Evolutionary conservation across 805 yeast species (phyloP), one percentile per base, ranked within the genome.

Genomic region (Starmerella ratchasimensis): DNA sequence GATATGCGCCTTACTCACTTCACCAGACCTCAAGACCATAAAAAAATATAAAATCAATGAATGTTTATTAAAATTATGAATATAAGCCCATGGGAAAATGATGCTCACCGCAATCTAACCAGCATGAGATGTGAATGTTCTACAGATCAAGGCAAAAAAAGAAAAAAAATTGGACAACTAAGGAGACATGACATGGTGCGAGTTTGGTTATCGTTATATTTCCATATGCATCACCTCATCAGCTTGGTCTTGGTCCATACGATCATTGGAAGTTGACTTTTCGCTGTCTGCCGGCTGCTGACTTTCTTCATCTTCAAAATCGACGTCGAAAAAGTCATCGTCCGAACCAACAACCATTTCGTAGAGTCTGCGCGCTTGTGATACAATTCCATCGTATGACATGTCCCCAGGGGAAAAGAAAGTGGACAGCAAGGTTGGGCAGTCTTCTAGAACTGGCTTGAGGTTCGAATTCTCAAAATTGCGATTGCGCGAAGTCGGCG

Each of bases 321-420:
- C 97, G 29, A 88, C 81, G 57, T 83, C 94, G 55, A 88, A 88
- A 62, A 90, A 90, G 59, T 88, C 97, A 51, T 88, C 96, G 55
- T 80, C 90, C 2, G 93, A 72, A 8, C 97, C 97, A 9, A 90
- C 93, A 44, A 88, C 76, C 39, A 69, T 66, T 43, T 72, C 75
- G 56, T 82, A 88, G 29, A 88, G 56, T 16, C 71, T 62, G 54
- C 74, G 79, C 5, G 86, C 83, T 43, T 83, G 90, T 2, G 86
- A 74, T 15, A 88, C 72, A 3, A 81, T 71, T 22, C 95, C 97
- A 56, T 88, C 96, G 57, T 84, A 88, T 27, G 94, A 78, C 22
- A 90, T 69, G 53, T 88, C 97, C 6, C 80, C 65, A 1, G 86
- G 75, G 18, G 93, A 93, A 73, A 80, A 72, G 33, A 74, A 62